Percentiles rank a stretch among this genome's conserved stretches.
Conservation (phyloP, 768 basidiomycete genomes). For the Harrya chromipes region DNA sequence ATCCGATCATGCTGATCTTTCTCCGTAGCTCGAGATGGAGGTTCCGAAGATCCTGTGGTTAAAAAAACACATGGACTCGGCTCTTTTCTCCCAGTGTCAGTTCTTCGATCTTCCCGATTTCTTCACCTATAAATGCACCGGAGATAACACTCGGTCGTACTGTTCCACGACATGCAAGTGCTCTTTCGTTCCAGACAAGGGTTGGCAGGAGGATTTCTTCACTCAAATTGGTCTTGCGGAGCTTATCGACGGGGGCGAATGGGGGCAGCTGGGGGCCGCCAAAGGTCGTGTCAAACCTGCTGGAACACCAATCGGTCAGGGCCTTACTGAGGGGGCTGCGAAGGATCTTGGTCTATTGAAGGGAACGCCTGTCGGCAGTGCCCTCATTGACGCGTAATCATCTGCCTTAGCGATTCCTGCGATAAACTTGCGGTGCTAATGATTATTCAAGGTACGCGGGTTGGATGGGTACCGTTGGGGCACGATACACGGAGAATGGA, state of each 20-base stretch:
- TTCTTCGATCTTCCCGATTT: slow-evolving; percentile 95
- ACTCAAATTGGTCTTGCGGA: slow-evolving; percentile 74
- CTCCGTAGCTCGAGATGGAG: slow-evolving; percentile 89
- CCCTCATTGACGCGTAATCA: slow-evolving; percentile 88
- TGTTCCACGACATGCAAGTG: slow-evolving; percentile 98
- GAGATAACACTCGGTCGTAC: slow-evolving; percentile 65
- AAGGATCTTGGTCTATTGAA: slow-evolving; percentile 79
- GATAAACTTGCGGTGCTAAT: background rate
- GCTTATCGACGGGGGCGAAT: slow-evolving; percentile 60
- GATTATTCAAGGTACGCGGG: slow-evolving; percentile 69
- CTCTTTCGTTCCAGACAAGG: slow-evolving; percentile 80
- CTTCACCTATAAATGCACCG: slow-evolving; percentile 90
- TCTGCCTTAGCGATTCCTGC: background rate
- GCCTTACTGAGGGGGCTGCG: slow-evolving; percentile 76
- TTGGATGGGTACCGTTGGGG: slow-evolving; percentile 95
- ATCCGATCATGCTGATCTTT: slow-evolving; percentile 6
- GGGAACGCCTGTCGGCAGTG: slow-evolving; percentile 92
- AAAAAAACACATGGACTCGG: slow-evolving; percentile 77
- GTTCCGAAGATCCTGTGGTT: slow-evolving; percentile 97
- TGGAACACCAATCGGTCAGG: slow-evolving; percentile 78
- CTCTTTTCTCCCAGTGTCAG: slow-evolving; percentile 70
- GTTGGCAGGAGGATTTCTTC: slow-evolving; percentile 92
- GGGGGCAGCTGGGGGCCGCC: slow-evolving; percentile 70
- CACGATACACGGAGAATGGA: slow-evolving; percentile 57
- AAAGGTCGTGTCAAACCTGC: slow-evolving; percentile 71